Evolutionary conservation across 2,329 filamentous ascomycete species (phyloP), one percentile per base, ranked within the genome.

Genomic region (Escovopsis sp.): DNA sequence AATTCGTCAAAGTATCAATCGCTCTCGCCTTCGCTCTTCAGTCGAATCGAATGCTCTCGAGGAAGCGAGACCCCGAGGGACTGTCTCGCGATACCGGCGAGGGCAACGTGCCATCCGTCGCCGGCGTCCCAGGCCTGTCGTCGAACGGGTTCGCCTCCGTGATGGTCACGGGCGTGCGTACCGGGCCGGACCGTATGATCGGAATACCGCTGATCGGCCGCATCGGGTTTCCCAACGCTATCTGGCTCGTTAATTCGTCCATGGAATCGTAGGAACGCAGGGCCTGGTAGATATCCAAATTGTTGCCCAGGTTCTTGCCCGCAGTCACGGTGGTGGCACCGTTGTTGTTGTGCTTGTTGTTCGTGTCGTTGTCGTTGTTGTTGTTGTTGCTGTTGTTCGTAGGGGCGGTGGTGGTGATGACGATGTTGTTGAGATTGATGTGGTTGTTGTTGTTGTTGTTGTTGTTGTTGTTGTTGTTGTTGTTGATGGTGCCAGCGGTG

Each of bases 131-230:
- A 49, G 24, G 54, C 42, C 15, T 51, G 35, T 50, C 51, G 24
- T 59, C 51, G 42, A 72, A 72, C 0, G 71, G 70, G 20, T 64
- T 67, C 39, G 70, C 64, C 44, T 74, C 70, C 43, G 72, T 71
- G 13, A 81, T 61, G 1, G 79, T 73, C 4, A 81, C 62, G 1
- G 79, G 73, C 4, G 74, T 77, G 41, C 76, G 70, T 14, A 72
- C 76, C 13, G 79, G 79, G n/a, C 79, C 74, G n/a, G 74, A 70
- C 46, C 76, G 68, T 53, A 78, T 70, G 29, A 78, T 63, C n/a
- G 72, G 68, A 4, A 77, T 61, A 9, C 75, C 74, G 51, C 74
- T 78, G 41, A 73, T 67, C 27, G 72, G 72, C 37, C 73, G 66
- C 71, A 77, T 77, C 6, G 73, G 72, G 8, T 66, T 62, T 14